Base-by-base conservation (phyloP, 352 stramenopile genomes). In the Phytophthora pinifolia region DNA sequence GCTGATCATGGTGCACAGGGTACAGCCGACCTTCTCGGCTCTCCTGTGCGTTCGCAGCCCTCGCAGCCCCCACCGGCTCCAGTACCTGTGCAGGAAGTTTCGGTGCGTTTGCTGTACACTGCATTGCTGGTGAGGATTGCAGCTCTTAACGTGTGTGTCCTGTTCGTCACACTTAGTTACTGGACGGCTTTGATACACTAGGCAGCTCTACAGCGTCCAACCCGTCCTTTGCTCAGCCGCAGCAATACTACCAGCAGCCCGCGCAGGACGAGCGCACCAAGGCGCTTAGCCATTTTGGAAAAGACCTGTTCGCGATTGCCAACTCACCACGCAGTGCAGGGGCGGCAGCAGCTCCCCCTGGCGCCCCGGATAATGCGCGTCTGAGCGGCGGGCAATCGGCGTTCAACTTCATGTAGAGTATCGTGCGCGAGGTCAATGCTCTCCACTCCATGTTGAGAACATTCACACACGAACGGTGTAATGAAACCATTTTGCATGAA, bases 381-480 rank as follows among this genome's bases (percentile, higher is more conserved):
- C 20, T 54, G 32, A 62, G 49, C 56, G 52, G 63, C 15, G 73
- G 85, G 38, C 81, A 90, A 45, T 94, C 85, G 50, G 85, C 85
- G 45, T 94, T 94, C 59, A 86, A 81, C 64, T 94, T 94, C 67
- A 91, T 94, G 85, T 93, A 94, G 69, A 88, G 62, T 76, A 72
- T 42, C 55, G 54, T 38, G 54, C 41, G 27, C 37, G 13, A 34
- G 35, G 22, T 44, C 55, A 44, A n/a, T 55, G 43, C 45, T 54
- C 9, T 44, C 18, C 34, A 17, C 25, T 29, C 25, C 25, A 54
- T 54, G 45, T 22, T 31, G 46, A 17, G n/a, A 46, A 9, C 42
- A 29, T 53, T 54, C 44, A 38, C 39, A 61, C 44, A 41, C 34
- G 29, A 43, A 37, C 41, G 51, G 59, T 62, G 45, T 59, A 70